Conservation (phyloP, 2,329 filamentous ascomycete genomes). For the Zasmidium citrigriseum region DNA sequence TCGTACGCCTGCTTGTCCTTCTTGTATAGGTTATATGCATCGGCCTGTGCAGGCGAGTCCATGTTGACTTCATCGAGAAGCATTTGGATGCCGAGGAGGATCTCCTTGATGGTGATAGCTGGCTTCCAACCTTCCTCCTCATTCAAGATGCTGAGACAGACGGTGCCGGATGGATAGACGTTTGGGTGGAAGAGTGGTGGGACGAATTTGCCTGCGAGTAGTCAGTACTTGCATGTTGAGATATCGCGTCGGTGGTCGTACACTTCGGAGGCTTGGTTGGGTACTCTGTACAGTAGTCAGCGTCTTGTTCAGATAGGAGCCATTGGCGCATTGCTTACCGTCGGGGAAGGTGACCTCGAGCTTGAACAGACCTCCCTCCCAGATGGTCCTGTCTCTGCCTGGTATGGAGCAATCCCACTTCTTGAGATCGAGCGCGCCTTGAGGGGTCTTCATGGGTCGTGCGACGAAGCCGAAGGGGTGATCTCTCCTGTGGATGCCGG, state of each 20-base stretch:
- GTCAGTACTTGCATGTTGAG: constrained; percentile 16
- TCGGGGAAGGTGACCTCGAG: constrained; percentile 90
- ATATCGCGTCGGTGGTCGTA: constrained; percentile 50
- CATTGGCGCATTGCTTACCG: constrained; percentile 58
- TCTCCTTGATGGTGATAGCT: constrained; percentile 97
- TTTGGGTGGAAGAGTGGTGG: constrained; percentile 98
- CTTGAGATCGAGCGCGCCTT: constrained; percentile 87
- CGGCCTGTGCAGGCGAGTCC: constrained; percentile 92
- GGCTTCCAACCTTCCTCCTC: constrained; percentile 99
- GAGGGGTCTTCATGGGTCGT: constrained; percentile 75
- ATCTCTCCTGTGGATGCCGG: constrained; percentile 93
- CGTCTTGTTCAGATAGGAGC: background rate
- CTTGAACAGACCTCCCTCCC: constrained; percentile 98
- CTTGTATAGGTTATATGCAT: constrained; percentile 96
- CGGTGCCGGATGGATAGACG: constrained; percentile 96
- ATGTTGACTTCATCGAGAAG: constrained; percentile 95
- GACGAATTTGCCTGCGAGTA: constrained; percentile 79
- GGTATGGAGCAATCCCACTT: constrained; percentile 96
- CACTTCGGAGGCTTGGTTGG: constrained; percentile 98
- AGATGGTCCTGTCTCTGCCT: constrained; percentile 94
- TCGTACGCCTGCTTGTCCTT: constrained; percentile 87
- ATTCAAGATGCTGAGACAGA: constrained; percentile 95
- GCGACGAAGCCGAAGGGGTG: constrained; percentile 98
- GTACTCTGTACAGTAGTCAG: constrained; percentile 66
- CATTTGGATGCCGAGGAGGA: constrained; percentile 92